Evolutionary conservation across 805 yeast species (phyloP), one percentile per base, ranked within the genome.

Genomic region (Yamadazyma phyllophila): DNA sequence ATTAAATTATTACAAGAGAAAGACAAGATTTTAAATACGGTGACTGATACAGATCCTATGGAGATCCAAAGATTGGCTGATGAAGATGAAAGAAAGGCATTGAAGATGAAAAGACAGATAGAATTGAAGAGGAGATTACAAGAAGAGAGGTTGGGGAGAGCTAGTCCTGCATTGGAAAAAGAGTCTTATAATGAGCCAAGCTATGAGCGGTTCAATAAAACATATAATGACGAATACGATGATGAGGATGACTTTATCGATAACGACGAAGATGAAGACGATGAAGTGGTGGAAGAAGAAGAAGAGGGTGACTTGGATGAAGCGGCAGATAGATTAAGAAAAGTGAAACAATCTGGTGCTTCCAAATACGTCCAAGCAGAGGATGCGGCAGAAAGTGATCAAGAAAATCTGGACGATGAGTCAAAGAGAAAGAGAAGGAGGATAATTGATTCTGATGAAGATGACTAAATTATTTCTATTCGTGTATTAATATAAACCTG

Each of bases 11-110:
- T 71, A 44, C 74, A 77, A 60, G 69, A 63, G 54, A 65, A 70
- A 51, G 78, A 71, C 49, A 68, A 73, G 53, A 77, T 77, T 54
- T 73, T 78, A 54, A 76, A 74, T 54, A 73, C 81, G 1, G 70
- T 78, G 34, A 77, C 81, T 13, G 74, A 77, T 3, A 67, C 75
- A 45, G 95, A 87, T 66, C 95, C 94, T 1, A 81, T 83, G 61
- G 65, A 80, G 56, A 83, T 79, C 51, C 84, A 85, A 50, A 76
- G 80, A 60, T 75, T 76, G 55, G 75, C 84, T 36, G 92, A 85
- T 60, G 85, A 79, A 61, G 78, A 76, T 53, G 88, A 71, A 40
- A 57, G 72, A 36, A 69, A 80, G 55, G 77, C 78, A 15, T 81
- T 81, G 57, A 77, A 80, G 48, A 71, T 83, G 55, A 82, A 79